These are phyloP conservation scores for Viridothelium virens DNA, from an alignment of 495 filamentous ascomycete genomes.

Conservation along the genomic window DNA sequence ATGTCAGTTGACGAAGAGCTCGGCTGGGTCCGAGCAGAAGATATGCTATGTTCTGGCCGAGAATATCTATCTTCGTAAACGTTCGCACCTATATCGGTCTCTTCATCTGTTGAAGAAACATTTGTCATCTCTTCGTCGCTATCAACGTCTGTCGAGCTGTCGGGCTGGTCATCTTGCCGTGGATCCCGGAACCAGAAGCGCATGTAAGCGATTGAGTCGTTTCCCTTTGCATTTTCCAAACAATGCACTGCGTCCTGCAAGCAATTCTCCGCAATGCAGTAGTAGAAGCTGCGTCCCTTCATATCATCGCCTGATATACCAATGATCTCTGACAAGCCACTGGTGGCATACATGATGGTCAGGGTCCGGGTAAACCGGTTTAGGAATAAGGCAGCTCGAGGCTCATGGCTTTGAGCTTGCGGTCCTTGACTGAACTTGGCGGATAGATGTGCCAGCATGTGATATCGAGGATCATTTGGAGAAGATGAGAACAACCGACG, in stretches of 20 bases:
- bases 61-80: conserved; percentile 23
- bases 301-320: conserved; percentile 60
- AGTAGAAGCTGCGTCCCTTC: conserved; percentile 67
- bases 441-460: conserved; percentile 82
- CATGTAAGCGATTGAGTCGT: conserved; percentile 87
- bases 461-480: conserved; percentile 76
- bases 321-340: conserved; percentile 62
- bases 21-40: background rate
- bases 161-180: conserved; percentile 40
- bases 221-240: conserved; percentile 80
- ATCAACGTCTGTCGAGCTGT: conserved; percentile 32
- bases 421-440: conserved; percentile 66
- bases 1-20: conserved; percentile 16
- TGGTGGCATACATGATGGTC: conserved; percentile 80
- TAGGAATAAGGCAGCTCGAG: conserved; percentile 75
- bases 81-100: conserved; percentile 36
- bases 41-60: background rate
- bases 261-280: conserved; percentile 71
- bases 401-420: conserved; percentile 57
- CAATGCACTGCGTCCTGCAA: conserved; percentile 65
- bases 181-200: conserved; percentile 85
- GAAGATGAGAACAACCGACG: conserved; percentile 73
- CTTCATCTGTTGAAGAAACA: conserved; percentile 25
- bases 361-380: conserved; percentile 80
- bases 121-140: conserved; percentile 34